Evolutionary conservation across 805 yeast genomes (phyloP), one percentile per base, ranked within the genome.

Genomic region (Pichia eremophila): DNA sequence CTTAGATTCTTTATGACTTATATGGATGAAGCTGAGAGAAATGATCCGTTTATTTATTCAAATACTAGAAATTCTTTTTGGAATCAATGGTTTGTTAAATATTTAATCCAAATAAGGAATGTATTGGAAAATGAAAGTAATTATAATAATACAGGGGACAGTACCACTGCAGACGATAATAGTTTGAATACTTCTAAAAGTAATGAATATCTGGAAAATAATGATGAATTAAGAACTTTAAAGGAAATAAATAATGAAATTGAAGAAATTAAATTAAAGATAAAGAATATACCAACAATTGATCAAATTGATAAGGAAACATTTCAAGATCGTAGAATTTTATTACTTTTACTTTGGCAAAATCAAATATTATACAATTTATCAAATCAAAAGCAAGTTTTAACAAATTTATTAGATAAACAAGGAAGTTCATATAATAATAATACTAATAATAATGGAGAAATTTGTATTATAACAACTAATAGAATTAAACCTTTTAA

Each of bases 11-110:
- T 64, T 44, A 36, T 58, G 35, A 58, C 63, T 40, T 63, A 60
- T 40, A 59, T 60, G 62, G 61, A 63, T 43, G 64, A 64, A n/a
- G 49, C 65, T 11, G 65, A 59, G 37, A 42, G 49, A 37, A 59
- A 62, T 45, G 69, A 64, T 46, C 59, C 65, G 0, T 43, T 64
- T n/a, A 53, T 51, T 27, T 63, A 58, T 47, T 65, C 69, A 9
- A 46, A 60, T 14, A 57, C 64, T 5, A 51, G 69, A 50, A 54
- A 61, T 27, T 64, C 62, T 39, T 46, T 64, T 18, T 64, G 62
- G 62, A 48, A 55, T 12, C 50, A 55, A 8, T 64, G 67, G 66
- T 54, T 59, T 49, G 45, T 45, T 34, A 56, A 55, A 49, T 53
- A 51, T 34, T 51, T 64, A 11, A 43, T 34, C 6, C 49, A 48